Conservation (phyloP, 148 eudicot genomes). For the Rhododendron henanense region DNA sequence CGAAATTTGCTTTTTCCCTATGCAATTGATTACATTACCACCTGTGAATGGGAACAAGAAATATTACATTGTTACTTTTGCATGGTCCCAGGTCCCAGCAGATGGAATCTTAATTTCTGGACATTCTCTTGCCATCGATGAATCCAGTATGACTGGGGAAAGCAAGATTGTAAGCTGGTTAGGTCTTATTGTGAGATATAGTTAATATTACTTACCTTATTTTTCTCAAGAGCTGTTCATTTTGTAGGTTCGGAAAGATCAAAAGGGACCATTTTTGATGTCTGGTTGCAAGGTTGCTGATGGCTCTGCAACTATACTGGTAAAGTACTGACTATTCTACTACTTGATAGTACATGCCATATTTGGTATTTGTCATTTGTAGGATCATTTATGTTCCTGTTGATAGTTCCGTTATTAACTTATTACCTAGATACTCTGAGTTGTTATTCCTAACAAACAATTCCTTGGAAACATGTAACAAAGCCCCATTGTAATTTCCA, state of each 20-base stretch:
- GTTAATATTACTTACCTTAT: conserved; percentile 2
- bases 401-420: not conserved
- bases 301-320: conserved; percentile 94
- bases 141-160: conserved; percentile 99
- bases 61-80: not conserved
- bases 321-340: conserved; percentile 16
- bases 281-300: conserved; percentile 97
- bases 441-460: not conserved
- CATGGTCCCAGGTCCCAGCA: conserved; percentile 64
- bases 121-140: conserved; percentile 82
- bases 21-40: not conserved
- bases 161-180: conserved; percentile 84
- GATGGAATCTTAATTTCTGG: conserved; percentile 76
- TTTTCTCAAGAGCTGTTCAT: conserved; percentile 16
- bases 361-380: not conserved
- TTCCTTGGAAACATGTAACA: conserved; percentile 1
- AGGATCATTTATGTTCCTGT: not conserved
- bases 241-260: conserved; percentile 65
- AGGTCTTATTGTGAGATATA: conserved; percentile 15
- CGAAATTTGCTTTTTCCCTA: not conserved
- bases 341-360: not conserved
- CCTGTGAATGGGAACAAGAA: not conserved
- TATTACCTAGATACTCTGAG: not conserved
- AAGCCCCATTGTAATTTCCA: not conserved
- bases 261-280: conserved; percentile 67